phyloP scores from a whole-genome alignment of 2,329 filamentous ascomycete genomes.

The Dactylella cylindrospora region DNA sequence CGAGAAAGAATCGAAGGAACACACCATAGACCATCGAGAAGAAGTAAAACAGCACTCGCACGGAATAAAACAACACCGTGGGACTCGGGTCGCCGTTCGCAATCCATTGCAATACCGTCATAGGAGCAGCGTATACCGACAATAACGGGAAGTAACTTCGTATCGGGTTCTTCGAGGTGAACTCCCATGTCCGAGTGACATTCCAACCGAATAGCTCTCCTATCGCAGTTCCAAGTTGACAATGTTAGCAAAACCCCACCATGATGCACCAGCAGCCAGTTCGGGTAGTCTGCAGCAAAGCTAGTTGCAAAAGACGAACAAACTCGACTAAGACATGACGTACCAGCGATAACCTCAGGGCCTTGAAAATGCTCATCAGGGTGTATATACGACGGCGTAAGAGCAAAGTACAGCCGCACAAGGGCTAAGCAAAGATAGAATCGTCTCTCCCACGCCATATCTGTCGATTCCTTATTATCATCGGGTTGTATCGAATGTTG shows the following conservation, averaged over 20 bases:
- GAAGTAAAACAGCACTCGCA: constrained; percentile 88
- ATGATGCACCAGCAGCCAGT: no score
- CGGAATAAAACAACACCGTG: constrained; percentile 82
- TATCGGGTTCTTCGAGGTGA: constrained; percentile 81
- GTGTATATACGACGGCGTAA: constrained; percentile 94
- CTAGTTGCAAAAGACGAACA: no score
- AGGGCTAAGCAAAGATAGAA: constrained; percentile 81
- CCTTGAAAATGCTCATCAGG: constrained; percentile 99
- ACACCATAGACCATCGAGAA: constrained; percentile 79
- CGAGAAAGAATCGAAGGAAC: constrained; percentile 8
- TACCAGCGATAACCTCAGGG: constrained; percentile 94
- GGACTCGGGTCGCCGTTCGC: constrained; percentile 78
- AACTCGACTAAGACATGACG: constrained; percentile 51
- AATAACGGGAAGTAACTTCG: constrained; percentile 96
- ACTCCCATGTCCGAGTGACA: constrained; percentile 91
- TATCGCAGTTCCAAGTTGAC: no score
- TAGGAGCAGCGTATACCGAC: constrained; percentile 90
- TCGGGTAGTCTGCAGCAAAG: no score
- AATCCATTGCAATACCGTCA: constrained; percentile 88
- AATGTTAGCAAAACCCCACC: no score
- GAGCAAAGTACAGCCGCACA: constrained; percentile 87
- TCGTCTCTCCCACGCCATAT: constrained; percentile 69
- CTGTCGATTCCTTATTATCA: constrained; percentile 59
- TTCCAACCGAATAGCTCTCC: constrained; percentile 92
- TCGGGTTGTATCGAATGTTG: constrained; percentile 8